Evolutionary conservation across 2,329 filamentous ascomycete species (phyloP).

Genomic region (Pyrenophora teres): DNA sequence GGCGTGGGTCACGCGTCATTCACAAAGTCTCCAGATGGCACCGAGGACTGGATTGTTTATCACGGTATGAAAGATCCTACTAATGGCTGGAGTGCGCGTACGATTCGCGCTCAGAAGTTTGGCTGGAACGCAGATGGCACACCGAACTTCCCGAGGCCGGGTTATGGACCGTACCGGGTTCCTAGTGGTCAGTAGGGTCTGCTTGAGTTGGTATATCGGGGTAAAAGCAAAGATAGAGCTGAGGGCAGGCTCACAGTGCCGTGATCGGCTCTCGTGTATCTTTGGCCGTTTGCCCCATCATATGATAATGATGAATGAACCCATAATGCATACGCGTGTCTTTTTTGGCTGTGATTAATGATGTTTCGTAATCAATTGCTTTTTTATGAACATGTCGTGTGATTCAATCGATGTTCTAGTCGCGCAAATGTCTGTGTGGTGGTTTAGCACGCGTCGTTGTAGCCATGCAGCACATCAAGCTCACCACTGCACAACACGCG

Average conservation of each 20-base stretch:
- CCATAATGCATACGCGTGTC: too few species aligned
- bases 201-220: neutral
- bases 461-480: too few species aligned
- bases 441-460: too few species aligned
- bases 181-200: constrained; percentile 35
- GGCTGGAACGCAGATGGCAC: constrained; percentile 55
- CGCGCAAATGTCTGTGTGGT: too few species aligned
- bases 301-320: too few species aligned
- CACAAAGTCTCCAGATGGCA: constrained; percentile 54
- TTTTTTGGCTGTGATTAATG: too few species aligned
- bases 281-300: too few species aligned
- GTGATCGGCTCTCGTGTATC: too few species aligned
- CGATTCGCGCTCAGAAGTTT: constrained; percentile 57
- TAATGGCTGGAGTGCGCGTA: constrained; percentile 54
- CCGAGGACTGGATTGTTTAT: constrained; percentile 59
- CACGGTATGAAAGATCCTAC: constrained; percentile 57
- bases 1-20: constrained; percentile 59
- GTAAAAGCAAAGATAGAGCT: neutral
- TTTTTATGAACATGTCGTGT: too few species aligned
- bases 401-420: too few species aligned
- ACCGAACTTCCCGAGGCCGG: constrained; percentile 55
- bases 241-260: neutral
- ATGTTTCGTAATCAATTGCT: too few species aligned
- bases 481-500: too few species aligned
- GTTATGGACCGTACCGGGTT: constrained; percentile 53